Conservation (phyloP, 2,329 filamentous ascomycete species). For the Neofusicoccum cordaticola region DNA sequence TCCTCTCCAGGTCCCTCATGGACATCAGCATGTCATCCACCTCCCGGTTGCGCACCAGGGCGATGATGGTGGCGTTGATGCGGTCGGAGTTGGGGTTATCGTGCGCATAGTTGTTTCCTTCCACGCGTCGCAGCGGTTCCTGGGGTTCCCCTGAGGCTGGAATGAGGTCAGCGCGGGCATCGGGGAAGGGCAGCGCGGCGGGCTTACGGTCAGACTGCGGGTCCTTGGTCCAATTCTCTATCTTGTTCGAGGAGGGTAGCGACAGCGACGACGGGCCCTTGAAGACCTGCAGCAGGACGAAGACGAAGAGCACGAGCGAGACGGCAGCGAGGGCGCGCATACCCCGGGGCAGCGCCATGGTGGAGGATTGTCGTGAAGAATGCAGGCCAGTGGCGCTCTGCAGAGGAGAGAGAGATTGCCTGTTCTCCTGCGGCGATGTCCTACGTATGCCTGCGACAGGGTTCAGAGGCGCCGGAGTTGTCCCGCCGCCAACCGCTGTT, state of each 20-base stretch:
- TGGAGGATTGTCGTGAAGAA: slow-evolving; percentile 25
- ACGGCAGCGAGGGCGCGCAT: slow-evolving; percentile 74
- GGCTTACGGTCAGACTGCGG: slow-evolving; percentile 83
- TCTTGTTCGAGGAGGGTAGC: slow-evolving; percentile 33
- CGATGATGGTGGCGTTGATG: slow-evolving; percentile 89
- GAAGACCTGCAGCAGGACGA: slow-evolving; percentile 75
- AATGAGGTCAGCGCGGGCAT: slow-evolving; percentile 11
- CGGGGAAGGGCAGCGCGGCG: not conserved
- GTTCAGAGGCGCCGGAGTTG: not conserved
- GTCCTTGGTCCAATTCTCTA: slow-evolving; percentile 68
- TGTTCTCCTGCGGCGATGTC: not conserved
- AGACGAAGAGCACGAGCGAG: slow-evolving; percentile 70
- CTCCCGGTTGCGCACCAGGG: slow-evolving; percentile 90
- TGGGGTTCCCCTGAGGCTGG: slow-evolving; percentile 79
- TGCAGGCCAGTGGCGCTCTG: not conserved
- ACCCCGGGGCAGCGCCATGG: slow-evolving; percentile 81
- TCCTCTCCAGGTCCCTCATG: slow-evolving; percentile 88
- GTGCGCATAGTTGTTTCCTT: slow-evolving; percentile 71
- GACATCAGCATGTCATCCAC: slow-evolving; percentile 77
- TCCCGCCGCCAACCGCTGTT: not conserved
- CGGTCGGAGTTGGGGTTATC: slow-evolving; percentile 73
- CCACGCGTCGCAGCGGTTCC: slow-evolving; percentile 68
- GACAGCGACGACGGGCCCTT: slow-evolving; percentile 51
- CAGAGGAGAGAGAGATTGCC: not conserved
- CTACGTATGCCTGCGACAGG: not conserved